Evolutionary conservation across 805 yeast genomes (phyloP).

Genomic region (Ogataea angusta): DNA sequence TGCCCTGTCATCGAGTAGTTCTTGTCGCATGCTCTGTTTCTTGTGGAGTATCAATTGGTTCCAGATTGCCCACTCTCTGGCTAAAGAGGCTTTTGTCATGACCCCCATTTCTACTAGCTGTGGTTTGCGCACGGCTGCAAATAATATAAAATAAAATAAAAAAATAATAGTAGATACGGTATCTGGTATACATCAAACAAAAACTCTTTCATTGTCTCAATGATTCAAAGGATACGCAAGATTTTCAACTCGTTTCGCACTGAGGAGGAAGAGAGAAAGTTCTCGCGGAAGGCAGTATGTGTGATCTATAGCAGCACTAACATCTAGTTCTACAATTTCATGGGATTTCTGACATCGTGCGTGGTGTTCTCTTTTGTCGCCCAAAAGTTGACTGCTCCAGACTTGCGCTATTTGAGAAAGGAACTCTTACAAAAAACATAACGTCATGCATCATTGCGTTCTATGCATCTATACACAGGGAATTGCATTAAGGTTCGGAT

Average conservation of each 20-base stretch:
- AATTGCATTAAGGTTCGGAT: constrained; percentile 2
- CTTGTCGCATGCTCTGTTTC: background rate
- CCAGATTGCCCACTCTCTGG: constrained; percentile 36
- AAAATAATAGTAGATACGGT: background rate
- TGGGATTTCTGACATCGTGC: constrained; percentile 80
- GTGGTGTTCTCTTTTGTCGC: constrained; percentile 79
- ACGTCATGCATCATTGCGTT: constrained; percentile 10
- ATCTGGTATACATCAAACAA: no score
- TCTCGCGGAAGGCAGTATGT: constrained; percentile 67
- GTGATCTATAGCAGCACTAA: background rate
- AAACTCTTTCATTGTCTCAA: no score
- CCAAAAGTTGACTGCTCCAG: constrained; percentile 38
- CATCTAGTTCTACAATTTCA: constrained; percentile 57
- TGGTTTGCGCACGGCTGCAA: background rate
- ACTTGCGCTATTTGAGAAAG: constrained; percentile 4
- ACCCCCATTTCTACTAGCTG: background rate
- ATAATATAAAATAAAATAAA: background rate
- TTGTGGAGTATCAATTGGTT: constrained; percentile 24
- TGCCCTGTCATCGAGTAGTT: background rate
- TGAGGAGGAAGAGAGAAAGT: constrained; percentile 78
- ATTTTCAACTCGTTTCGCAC: constrained; percentile 80
- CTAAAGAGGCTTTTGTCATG: constrained; percentile 28
- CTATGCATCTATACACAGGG: constrained; percentile 11
- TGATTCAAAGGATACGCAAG: constrained; percentile 70
- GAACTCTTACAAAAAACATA: constrained; percentile 3